A percentile compares a stretch with the other conserved stretches of the same genome.
phyloP scores from a whole-genome alignment of 2,329 filamentous ascomycete species.

The Pleurostoma richardsiae region DNA sequence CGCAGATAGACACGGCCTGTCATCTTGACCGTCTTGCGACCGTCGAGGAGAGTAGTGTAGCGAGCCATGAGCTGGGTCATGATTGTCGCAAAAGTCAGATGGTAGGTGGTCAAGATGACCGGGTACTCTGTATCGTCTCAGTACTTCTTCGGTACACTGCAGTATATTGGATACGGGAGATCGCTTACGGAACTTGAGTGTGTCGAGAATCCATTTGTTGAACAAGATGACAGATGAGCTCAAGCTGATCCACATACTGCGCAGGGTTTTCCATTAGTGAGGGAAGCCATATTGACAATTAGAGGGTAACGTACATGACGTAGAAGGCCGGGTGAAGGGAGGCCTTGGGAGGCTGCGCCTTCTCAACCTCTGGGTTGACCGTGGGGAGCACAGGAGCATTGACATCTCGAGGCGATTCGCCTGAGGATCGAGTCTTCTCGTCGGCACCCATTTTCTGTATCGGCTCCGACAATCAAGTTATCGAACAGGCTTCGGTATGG shows the following conservation, averaged over 20 bases:
- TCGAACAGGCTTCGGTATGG: too few species aligned
- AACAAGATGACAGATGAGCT: slow-evolving; percentile 95
- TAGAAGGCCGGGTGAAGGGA: slow-evolving; percentile 79
- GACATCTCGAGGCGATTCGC: slow-evolving; percentile 63
- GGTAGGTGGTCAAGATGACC: slow-evolving; percentile 91
- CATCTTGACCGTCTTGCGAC: slow-evolving; percentile 95
- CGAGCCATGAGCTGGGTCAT: slow-evolving; percentile 93
- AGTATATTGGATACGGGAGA: background rate
- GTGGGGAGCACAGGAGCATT: slow-evolving; percentile 67
- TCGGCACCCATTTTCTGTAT: slow-evolving; percentile 49
- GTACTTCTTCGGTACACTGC: slow-evolving; percentile 8
- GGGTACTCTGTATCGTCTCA: slow-evolving; percentile 50
- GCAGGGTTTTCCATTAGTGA: slow-evolving; percentile 1
- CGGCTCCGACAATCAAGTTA: too few species aligned
- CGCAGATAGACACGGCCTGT: slow-evolving; percentile 88
- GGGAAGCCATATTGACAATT: slow-evolving; percentile 5
- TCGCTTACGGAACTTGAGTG: slow-evolving; percentile 71
- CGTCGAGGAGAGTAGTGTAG: slow-evolving; percentile 85
- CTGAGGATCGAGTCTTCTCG: slow-evolving; percentile 80
- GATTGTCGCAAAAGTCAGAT: slow-evolving; percentile 85
- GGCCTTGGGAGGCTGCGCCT: slow-evolving; percentile 59
- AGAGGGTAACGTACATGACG: slow-evolving; percentile 53
- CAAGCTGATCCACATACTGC: slow-evolving; percentile 84
- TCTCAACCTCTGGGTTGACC: slow-evolving; percentile 71
- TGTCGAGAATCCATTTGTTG: slow-evolving; percentile 98